phyloP scores from a whole-genome alignment of 805 yeast genomes.

The Candida maris region DNA sequence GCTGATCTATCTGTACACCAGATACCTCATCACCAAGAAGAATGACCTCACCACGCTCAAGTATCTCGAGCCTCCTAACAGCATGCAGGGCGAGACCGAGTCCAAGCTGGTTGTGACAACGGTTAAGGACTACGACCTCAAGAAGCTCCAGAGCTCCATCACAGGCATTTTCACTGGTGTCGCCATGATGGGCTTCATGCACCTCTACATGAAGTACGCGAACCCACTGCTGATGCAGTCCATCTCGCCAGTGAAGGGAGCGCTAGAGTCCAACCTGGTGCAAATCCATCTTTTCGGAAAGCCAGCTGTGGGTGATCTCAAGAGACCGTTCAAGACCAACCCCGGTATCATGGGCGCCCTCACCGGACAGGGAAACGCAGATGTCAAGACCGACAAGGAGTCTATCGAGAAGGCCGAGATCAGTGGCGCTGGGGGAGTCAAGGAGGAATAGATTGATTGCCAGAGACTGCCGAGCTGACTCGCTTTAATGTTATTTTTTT shows the following conservation, averaged over 20 bases:
- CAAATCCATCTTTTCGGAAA: constrained; percentile 83
- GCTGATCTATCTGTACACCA: constrained; percentile 62
- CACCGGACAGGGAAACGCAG: constrained; percentile 30
- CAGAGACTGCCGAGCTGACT: too few relatives aligned
- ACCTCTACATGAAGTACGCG: constrained; percentile 93
- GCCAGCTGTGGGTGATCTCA: constrained; percentile 83
- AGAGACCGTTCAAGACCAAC: constrained; percentile 94
- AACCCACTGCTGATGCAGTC: constrained; percentile 96
- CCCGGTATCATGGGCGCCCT: constrained; percentile 61
- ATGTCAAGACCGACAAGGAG: constrained; percentile 79
- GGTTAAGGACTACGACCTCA: constrained; percentile 89
- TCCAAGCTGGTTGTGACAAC: constrained; percentile 82
- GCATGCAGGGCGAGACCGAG: constrained; percentile 73
- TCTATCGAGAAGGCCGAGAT: constrained; percentile 80
- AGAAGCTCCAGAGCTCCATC: constrained; percentile 75
- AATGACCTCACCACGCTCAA: constrained; percentile 91
- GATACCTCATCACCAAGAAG: constrained; percentile 58
- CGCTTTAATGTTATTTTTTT: too few relatives aligned
- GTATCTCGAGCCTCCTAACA: constrained; percentile 80
- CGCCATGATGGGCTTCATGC: constrained; percentile 99
- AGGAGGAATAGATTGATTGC: constrained; percentile 60
- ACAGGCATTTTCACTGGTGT: constrained; percentile 82
- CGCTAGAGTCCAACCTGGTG: constrained; percentile 85
- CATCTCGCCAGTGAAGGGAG: constrained; percentile 84
- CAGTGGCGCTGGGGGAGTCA: constrained; percentile 83